Evolutionary conservation across 2,329 filamentous ascomycete genomes (phyloP), one percentile per base, ranked within the genome.

Genomic region (Ceratocystis papillata): DNA sequence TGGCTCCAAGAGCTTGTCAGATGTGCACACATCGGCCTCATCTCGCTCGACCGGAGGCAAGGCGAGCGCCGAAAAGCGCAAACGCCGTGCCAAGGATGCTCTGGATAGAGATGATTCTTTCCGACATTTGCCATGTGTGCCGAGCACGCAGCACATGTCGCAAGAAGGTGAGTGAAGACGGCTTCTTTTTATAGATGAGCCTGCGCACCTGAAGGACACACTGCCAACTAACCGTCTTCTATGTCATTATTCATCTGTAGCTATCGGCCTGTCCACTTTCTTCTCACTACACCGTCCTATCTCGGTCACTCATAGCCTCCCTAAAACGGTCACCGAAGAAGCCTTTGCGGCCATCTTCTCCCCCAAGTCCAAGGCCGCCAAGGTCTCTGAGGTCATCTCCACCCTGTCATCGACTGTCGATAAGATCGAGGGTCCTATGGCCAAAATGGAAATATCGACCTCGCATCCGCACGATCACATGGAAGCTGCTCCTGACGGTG

Each of bases 261-360:
- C 95, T 73, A 82, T 97, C 68, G 87, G 88, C 69, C 80, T 96
- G 59, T 94, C 93, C 6, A 88, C 88, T 68, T 97, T 99, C 81
- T 97, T 97, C 80, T 95, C 92, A 69, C 87, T 96, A 70, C 90
- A 99, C 77, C 87, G 94, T 69, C 94, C 94, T 59, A 93, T 99
- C 73, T 96, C 90, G 65, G 85, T 96, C 70, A 91, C 87, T 62
- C 86, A 87, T 71, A 87, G 87, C 70, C 87, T 96, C 73, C 94
- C 88, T 66, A 85, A 83, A 71, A 79, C 82, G 22, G 82, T 91
- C 59, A 85, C 83, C 64, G 80, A 87, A 69, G 87, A 89, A 73
- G 82, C 87, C 62, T 96, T 97, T 75, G 87, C 89, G 69, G 82
- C 87, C 72, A 92, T 99, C 73, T 97, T 97, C 75, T 80, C 86